Conservation (phyloP, 2,329 filamentous ascomycete species). For the Monosporascus cannonballus region DNA sequence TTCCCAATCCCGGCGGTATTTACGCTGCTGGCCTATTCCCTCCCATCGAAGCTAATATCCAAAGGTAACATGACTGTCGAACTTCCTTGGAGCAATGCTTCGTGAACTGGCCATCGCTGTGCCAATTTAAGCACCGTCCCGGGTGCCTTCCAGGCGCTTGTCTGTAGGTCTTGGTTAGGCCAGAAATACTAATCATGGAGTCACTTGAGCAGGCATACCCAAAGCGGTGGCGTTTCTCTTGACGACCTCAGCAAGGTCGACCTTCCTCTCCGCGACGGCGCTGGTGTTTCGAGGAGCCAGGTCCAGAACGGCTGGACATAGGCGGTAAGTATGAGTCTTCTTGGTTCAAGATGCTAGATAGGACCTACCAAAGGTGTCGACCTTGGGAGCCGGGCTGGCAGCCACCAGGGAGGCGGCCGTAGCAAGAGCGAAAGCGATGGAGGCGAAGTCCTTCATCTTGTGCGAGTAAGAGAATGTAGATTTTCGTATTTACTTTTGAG, state of each 20-base stretch:
- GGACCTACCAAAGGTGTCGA: neutral
- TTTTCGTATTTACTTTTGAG: no score
- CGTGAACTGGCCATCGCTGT: neutral
- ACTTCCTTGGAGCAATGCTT: neutral
- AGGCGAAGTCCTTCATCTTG: constrained; percentile 11
- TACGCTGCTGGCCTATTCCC: no score
- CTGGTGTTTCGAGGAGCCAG: neutral
- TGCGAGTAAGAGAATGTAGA: neutral
- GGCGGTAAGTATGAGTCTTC: neutral
- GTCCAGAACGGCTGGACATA: neutral
- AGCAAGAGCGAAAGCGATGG: constrained; percentile 8
- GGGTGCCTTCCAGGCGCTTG: neutral
- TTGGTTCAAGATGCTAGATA: neutral
- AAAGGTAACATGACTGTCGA: neutral
- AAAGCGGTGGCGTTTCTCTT: neutral
- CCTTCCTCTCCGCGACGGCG: neutral
- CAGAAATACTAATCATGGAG: neutral
- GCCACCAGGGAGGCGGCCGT: constrained; percentile 8
- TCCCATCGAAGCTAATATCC: no score
- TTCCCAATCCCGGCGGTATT: neutral
- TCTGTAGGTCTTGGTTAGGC: neutral
- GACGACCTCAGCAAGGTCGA: neutral
- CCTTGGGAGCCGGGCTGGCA: constrained; percentile 5
- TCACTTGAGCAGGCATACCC: neutral
- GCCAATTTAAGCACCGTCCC: neutral